Base-by-base conservation (phyloP, 1,139 yeast species). In the Komagataea norvegica region DNA sequence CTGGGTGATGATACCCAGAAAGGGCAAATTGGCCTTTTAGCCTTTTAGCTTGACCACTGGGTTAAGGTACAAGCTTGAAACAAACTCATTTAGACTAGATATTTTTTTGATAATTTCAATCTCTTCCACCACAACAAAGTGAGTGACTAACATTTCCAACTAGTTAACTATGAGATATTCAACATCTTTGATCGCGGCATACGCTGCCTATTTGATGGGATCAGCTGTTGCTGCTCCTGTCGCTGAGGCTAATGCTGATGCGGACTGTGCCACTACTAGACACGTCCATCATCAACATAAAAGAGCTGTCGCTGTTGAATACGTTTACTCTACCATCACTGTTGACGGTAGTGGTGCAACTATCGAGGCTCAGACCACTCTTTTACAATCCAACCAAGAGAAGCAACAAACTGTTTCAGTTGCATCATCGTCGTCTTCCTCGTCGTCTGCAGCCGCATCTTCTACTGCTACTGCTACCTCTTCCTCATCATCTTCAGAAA, bases 271-370 rank as follows among this genome's bases (percentile, higher is more conserved):
- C 21, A 50, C 60, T 31, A 52, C 60, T 15, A 58, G 44, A 52
- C 77, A 72, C 59, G 67, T 62, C 51, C 93, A 83, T 65, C 84
- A 80, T 61, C 76, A 72, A 52, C 82, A 79, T 62, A 79, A 78
- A 67, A 77, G 88, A 67, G 86, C 85, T 36, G 75, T 81, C 49
- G 94, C 85, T 44, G 77, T 84, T 52, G 87, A 85, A 61, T 79
- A 81, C 61, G 89, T 84, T 46, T 85, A 84, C 61, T 80, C 79
- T 54, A 80, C 89, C 29, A 77, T 80, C 45, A 72, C 81, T 41
- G 95, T 87, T 43, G 80, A 85, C 60, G 75, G 71, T 46, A 57
- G 72, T 34, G 94, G 95, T 37, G 45, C 42, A 25, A 48, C 54
- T 17, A 27, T 49, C 25, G 19, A 33, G 11, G 41, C 53, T 31